Evolutionary conservation across 805 yeast genomes (phyloP).

Genomic region (Zygosaccharomyces siamensis): DNA sequence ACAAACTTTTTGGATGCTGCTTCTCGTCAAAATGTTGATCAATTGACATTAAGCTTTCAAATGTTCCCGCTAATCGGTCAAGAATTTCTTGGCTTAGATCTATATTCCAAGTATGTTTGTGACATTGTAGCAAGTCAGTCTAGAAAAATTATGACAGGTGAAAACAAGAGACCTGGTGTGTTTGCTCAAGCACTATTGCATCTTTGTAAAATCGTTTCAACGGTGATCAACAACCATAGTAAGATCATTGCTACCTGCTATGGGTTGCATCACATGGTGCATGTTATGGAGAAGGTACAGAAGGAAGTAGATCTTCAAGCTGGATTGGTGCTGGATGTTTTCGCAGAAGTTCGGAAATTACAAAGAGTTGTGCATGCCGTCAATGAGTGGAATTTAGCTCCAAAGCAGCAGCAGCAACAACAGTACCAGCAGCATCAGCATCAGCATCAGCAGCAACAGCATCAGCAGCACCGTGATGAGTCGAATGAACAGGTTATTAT

Average conservation of each 20-base stretch:
- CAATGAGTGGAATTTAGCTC: constrained; percentile 12
- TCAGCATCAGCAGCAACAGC: constrained; percentile 29
- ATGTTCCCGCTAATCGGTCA: constrained; percentile 82
- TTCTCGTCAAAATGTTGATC: constrained; percentile 53
- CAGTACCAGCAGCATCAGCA: constrained; percentile 11
- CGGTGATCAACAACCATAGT: constrained; percentile 81
- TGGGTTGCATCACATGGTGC: constrained; percentile 55
- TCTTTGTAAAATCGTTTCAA: constrained; percentile 77
- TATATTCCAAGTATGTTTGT: constrained; percentile 84
- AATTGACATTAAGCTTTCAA: constrained; percentile 73
- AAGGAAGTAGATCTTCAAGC: constrained; percentile 90
- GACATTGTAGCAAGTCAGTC: constrained; percentile 77
- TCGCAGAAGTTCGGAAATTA: constrained; percentile 65
- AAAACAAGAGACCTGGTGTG: constrained; percentile 37
- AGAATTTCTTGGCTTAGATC: constrained; percentile 62
- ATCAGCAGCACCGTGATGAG: constrained; percentile 61
- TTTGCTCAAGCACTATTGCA: constrained; percentile 59
- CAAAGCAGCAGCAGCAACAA: constrained; percentile 3
- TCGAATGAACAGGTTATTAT: constrained; percentile 27
- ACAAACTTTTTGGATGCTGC: constrained; percentile 71
- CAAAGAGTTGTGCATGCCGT: constrained; percentile 49
- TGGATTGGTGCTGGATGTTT: constrained; percentile 81
- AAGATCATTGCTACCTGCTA: constrained; percentile 71
- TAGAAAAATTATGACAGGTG: constrained; percentile 53
- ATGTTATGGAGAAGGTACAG: constrained; percentile 70